Base-by-base conservation (phyloP, 306 rosid genomes). In the Quercus rubra region DNA sequence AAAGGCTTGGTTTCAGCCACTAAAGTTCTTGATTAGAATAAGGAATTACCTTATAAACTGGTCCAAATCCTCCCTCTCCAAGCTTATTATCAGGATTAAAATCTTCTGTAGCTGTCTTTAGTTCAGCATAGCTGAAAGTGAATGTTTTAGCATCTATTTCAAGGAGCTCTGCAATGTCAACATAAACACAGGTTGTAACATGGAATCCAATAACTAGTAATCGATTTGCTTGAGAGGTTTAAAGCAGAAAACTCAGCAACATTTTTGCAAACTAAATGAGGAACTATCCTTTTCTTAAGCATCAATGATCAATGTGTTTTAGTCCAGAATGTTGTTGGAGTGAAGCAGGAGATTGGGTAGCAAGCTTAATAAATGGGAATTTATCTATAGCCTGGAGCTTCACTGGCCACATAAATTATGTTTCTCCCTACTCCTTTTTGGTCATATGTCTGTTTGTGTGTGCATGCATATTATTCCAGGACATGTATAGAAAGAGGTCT, bases 11-110 rank as follows among this genome's bases (percentile, higher is more conserved):
- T 1, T 38, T 38, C 43, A 6, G 43, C 43, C 43, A 38, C 43
- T 1, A 6, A 38, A 38, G 43, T 38, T 38, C n/a, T 38, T 38
- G 7, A 38, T 6, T 1, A 6, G 43, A 38, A 49, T 41, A 20
- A 28, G 38, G 27, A 51, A 55, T 78, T 84, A 91, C 93, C 94
- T 90, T 90, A 70, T 74, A 89, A 57, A 93, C 97, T 49, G 97
- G 93, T 83, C 98, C 97, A 78, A 93, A 92, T 81, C 96, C 97
- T 79, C 97, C 96, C 74, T 93, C 92, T 59, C 97, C 92, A 49
- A 91, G 90, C 82, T 91, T 93, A 70, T 91, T 88, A 63, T 63
- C 84, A 33, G 76, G 21, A 80, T 72, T 81, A 71, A 91, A 88
- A 85, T 92, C 97, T 78, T 77, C 56, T 25, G 96, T 91, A 70